These are phyloP conservation scores for Alternaria rosae DNA, from an alignment of 2,329 filamentous ascomycete genomes.

Conservation along the genomic window DNA sequence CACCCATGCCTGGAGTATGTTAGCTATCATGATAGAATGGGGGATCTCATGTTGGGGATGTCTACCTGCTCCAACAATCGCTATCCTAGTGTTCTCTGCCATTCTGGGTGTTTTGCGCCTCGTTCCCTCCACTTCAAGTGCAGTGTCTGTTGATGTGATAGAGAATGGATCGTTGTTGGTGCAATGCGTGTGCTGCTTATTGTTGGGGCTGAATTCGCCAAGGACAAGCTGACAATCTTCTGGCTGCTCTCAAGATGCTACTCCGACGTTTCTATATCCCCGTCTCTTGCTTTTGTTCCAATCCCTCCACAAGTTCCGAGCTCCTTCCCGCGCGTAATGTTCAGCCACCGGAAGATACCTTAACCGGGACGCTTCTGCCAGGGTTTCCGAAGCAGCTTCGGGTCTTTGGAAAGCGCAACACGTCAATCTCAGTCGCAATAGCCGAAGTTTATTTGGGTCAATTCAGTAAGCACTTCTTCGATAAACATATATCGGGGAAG, in stretches of 20 bases:
- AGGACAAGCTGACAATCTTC: neutral
- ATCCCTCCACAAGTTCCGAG: conserved; percentile 1
- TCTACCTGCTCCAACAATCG: conserved; percentile 45
- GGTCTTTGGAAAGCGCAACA: neutral
- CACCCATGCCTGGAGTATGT: conserved; percentile 73
- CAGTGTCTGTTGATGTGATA: neutral
- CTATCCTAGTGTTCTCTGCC: conserved; percentile 42
- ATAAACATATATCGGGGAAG: neutral
- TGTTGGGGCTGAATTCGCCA: neutral
- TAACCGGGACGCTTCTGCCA: conserved; percentile 5
- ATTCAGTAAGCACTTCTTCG: neutral
- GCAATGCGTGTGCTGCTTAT: neutral
- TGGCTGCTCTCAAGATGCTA: neutral
- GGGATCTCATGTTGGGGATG: neutral
- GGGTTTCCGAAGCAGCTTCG: neutral
- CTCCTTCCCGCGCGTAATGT: conserved; percentile 2
- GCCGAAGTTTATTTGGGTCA: neutral
- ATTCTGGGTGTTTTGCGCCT: conserved; percentile 19
- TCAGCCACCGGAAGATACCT: conserved; percentile 8
- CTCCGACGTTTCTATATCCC: neutral
- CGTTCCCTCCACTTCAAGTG: neutral
- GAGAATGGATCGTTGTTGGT: neutral
- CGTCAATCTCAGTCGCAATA: neutral
- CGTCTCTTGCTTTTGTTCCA: neutral
- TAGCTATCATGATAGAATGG: conserved; percentile 4